A percentile compares a stretch with the other conserved stretches of the same genome.
Conservation (phyloP, 2,329 filamentous ascomycete species). For the Ophiosphaerella herpotricha region DNA sequence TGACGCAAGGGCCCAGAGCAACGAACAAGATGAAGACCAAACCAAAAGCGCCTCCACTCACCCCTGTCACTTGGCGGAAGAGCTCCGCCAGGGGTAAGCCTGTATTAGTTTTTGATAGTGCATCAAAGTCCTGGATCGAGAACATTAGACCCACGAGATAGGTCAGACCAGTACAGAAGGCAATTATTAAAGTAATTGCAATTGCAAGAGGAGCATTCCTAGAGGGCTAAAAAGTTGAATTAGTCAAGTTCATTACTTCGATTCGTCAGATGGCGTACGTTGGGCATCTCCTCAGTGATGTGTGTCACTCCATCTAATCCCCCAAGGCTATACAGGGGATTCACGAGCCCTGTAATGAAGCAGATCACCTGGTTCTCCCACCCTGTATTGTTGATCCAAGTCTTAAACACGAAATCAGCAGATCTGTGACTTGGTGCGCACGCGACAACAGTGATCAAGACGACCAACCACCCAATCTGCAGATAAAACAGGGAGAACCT, state of each 20-base stretch:
- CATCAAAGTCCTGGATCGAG: background rate
- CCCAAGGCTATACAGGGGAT: background rate
- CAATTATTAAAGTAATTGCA: slow-evolving; percentile 54
- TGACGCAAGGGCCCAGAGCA: slow-evolving; percentile 51
- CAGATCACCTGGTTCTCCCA: slow-evolving; percentile 11
- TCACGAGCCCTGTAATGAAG: slow-evolving; percentile 11
- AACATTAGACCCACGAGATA: slow-evolving; percentile 60
- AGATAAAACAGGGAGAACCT: slow-evolving; percentile 15
- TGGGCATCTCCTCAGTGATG: background rate
- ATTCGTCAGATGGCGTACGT: background rate
- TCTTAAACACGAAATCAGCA: slow-evolving; percentile 13
- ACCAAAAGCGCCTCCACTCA: slow-evolving; percentile 50
- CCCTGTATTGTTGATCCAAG: slow-evolving; percentile 17
- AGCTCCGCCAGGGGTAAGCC: slow-evolving; percentile 54
- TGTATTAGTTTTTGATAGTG: slow-evolving; percentile 47
- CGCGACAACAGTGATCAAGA: slow-evolving; percentile 11
- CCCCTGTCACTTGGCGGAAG: slow-evolving; percentile 51
- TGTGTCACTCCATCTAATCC: background rate
- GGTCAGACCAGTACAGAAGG: slow-evolving; percentile 56
- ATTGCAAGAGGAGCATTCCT: slow-evolving; percentile 46
- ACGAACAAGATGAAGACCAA: slow-evolving; percentile 51
- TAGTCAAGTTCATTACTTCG: background rate
- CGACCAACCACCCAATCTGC: slow-evolving; percentile 13
- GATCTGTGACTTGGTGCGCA: slow-evolving; percentile 10
- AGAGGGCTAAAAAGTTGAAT: slow-evolving; percentile 23